Percentiles rank a stretch among this genome's conserved stretches.
Conservation (phyloP, 139 green algal genomes). For the Pleodorina starrii region DNA sequence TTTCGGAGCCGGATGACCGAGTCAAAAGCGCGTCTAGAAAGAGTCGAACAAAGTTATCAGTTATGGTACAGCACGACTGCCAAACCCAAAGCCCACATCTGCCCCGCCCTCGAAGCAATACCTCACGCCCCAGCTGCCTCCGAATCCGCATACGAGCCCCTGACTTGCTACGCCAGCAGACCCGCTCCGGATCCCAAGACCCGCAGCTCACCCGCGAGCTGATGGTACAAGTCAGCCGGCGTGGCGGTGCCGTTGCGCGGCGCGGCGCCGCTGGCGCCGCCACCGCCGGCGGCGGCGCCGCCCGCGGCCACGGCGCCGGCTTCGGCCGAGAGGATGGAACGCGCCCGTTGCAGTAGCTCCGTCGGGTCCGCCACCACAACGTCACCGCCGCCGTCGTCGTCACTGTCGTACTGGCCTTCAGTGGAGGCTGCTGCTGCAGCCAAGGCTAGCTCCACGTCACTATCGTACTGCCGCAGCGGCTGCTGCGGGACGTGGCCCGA, state of each 20-base stretch:
- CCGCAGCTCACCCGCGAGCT: conserved; percentile 29
- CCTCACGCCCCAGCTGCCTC: neutral
- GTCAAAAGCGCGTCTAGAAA: neutral
- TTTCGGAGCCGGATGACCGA: neutral
- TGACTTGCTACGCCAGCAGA: neutral
- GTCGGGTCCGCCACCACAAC: conserved; percentile 16
- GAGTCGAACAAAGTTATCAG: neutral
- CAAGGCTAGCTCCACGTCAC: neutral
- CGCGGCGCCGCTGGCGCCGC: neutral
- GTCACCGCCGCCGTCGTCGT: neutral
- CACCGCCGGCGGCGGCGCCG: neutral
- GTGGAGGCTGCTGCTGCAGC: neutral
- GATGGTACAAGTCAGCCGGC: conserved; percentile 34
- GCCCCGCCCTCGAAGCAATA: neutral
- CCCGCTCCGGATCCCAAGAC: neutral
- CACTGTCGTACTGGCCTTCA: neutral
- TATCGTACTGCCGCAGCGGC: conserved; percentile 1
- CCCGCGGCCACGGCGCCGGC: neutral
- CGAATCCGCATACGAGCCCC: no score
- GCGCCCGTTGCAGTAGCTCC: conserved; percentile 32
- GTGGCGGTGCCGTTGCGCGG: neutral
- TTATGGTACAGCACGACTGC: neutral
- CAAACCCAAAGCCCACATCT: neutral
- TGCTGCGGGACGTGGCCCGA: neutral
- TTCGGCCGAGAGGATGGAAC: conserved; percentile 24